These are phyloP conservation scores for Penicillium sp. DNA, from an alignment of 2,329 filamentous ascomycete genomes.

Conservation along the genomic window DNA sequence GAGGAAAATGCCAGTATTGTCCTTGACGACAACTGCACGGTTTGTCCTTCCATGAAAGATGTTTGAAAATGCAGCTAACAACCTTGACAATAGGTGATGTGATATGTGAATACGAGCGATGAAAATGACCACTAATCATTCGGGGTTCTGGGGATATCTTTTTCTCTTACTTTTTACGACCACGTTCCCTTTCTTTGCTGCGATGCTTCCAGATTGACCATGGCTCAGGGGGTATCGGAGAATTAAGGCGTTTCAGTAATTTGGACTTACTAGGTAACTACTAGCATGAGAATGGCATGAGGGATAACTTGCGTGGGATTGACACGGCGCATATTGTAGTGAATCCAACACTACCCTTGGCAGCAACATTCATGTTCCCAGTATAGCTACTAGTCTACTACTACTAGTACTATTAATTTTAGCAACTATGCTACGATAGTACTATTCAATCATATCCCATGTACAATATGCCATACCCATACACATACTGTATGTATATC, in stretches of 20 bases:
- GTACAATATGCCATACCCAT: no score
- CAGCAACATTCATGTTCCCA: no score
- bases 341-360: no score
- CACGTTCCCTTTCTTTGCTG: no score
- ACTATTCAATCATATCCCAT: no score
- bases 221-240: not conserved
- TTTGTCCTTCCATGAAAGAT: constrained; percentile 18
- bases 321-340: not conserved
- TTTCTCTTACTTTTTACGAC: not conserved
- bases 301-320: not conserved
- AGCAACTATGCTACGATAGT: no score
- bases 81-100: constrained; percentile 37
- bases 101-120: constrained; percentile 31
- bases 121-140: not conserved
- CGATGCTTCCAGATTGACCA: not conserved
- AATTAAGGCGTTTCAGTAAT: constrained; percentile 1
- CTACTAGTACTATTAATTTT: no score
- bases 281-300: constrained; percentile 9
- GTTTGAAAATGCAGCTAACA: constrained; percentile 12
- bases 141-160: not conserved
- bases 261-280: not conserved
- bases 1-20: constrained; percentile 40
- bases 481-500: no score
- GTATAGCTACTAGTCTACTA: no score
- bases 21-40: constrained; percentile 51